Evolutionary conservation across 78 protist species (phyloP).

Genomic region (Dictyostelium capitatum): DNA sequence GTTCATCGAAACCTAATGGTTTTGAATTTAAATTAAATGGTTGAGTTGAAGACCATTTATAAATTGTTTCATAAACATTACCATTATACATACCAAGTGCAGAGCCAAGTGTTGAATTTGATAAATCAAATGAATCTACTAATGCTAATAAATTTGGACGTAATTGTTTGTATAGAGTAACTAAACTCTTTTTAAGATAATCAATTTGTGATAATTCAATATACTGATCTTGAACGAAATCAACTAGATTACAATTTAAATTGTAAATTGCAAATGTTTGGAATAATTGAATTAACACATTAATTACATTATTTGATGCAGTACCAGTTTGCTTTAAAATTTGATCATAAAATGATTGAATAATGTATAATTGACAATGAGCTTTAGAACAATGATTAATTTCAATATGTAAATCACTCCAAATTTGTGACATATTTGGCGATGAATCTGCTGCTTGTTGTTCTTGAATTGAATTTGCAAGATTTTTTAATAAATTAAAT

Average conservation of each 20-base stretch:
- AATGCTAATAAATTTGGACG: constrained; percentile 78
- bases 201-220: neutral
- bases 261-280: constrained; percentile 17
- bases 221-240: constrained; percentile 32
- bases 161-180: neutral
- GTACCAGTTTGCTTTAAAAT: neutral
- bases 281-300: constrained; percentile 19
- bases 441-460: neutral
- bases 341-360: constrained; percentile 27
- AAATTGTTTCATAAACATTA: constrained; percentile 78
- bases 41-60: constrained; percentile 44
- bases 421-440: constrained; percentile 2
- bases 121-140: constrained; percentile 78
- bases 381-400: constrained; percentile 44
- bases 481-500: neutral
- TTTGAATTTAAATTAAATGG: constrained; percentile 59
- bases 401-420: constrained; percentile 55
- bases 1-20: constrained; percentile 16
- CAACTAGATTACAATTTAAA: constrained; percentile 14
- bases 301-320: neutral
- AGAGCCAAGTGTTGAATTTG: constrained; percentile 57
- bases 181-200: neutral
- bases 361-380: constrained; percentile 55
- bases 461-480: constrained; percentile 15
- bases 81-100: constrained; percentile 83